Percentiles rank a stretch among this genome's conserved stretches.
phyloP scores from a whole-genome alignment of 2,329 filamentous ascomycete genomes.

The Mycogone perniciosa region DNA sequence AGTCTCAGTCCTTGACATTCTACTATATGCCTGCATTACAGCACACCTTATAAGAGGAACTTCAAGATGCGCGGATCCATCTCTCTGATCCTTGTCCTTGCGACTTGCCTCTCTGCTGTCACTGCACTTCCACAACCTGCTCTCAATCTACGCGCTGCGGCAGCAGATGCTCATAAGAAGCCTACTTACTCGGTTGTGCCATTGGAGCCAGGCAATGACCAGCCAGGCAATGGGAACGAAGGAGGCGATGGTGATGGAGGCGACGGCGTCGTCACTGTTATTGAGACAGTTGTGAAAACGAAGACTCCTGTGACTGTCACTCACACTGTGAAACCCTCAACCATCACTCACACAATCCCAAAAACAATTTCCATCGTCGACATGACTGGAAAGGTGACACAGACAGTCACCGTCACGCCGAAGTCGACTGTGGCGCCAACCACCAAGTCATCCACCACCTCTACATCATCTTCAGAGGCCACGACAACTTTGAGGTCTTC shows the following conservation, averaged over 20 bases:
- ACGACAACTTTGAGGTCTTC: background rate
- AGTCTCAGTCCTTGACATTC: background rate
- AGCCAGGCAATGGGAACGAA: conserved; percentile 15
- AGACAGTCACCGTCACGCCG: conserved; percentile 25
- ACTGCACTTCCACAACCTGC: conserved; percentile 24
- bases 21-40: conserved; percentile 8
- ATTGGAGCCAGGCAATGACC: conserved; percentile 25
- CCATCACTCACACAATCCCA: conserved; percentile 23
- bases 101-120: conserved; percentile 21
- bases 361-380: conserved; percentile 28
- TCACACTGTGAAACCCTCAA: conserved; percentile 21
- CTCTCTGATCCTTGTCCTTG: conserved; percentile 25
- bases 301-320: conserved; percentile 24
- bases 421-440: background rate
- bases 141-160: conserved; percentile 19
- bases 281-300: conserved; percentile 28
- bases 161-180: conserved; percentile 14
- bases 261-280: conserved; percentile 26
- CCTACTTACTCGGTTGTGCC: conserved; percentile 35
- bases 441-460: conserved; percentile 1
- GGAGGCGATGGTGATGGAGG: conserved; percentile 8
- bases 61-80: conserved; percentile 27
- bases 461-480: conserved; percentile 2
- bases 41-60: conserved; percentile 1
- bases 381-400: conserved; percentile 19